Evolutionary conservation across 306 rosid species (phyloP).

Genomic region (Prunus davidiana): DNA sequence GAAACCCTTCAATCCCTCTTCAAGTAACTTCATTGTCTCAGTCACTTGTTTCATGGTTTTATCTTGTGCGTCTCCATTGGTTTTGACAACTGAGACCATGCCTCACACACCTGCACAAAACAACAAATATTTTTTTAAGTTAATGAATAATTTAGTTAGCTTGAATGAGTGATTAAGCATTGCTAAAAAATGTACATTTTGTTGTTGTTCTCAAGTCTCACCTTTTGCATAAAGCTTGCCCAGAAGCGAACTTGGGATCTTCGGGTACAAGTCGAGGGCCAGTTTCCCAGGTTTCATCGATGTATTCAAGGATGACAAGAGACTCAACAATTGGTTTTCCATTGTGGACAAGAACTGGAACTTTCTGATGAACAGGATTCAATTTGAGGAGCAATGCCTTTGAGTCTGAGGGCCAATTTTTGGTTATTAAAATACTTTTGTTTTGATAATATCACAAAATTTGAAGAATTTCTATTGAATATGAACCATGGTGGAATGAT

Average conservation of each 20-base stretch:
- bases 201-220: background rate
- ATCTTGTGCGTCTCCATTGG: constrained; percentile 11
- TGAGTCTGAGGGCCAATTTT: constrained; percentile 2
- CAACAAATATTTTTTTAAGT: background rate
- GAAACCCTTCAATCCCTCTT: constrained; percentile 9
- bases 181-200: background rate
- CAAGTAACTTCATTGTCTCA: background rate
- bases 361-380: constrained; percentile 13
- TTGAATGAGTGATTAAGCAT: background rate
- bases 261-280: constrained; percentile 1
- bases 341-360: constrained; percentile 14
- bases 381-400: constrained; percentile 10
- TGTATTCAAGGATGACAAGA: constrained; percentile 15
- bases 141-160: too few relatives aligned
- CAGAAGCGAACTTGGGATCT: constrained; percentile 21
- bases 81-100: background rate
- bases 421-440: too few relatives aligned
- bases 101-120: constrained; percentile 2
- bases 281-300: constrained; percentile 18
- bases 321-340: constrained; percentile 14
- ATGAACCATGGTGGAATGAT: too few relatives aligned
- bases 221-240: constrained; percentile 17
- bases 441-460: too few relatives aligned
- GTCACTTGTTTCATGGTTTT: constrained; percentile 3
- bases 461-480: too few relatives aligned